phyloP scores from a whole-genome alignment of 257 asterid species.

The Solanum habrochaites region DNA sequence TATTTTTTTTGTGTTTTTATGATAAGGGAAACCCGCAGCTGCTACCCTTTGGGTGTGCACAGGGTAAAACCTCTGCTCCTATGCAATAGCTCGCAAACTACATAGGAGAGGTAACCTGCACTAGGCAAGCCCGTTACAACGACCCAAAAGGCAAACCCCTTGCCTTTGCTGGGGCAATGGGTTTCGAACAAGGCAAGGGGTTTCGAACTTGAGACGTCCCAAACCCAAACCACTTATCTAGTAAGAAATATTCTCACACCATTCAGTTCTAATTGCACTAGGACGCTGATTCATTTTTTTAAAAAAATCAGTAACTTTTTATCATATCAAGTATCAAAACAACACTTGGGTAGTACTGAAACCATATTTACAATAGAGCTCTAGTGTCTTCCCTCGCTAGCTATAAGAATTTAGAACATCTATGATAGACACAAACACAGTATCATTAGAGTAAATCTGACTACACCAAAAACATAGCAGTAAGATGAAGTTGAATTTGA shows the following conservation, averaged over 20 bases:
- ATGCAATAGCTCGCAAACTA: too few relatives aligned
- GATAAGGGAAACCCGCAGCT: too few relatives aligned
- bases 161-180: too few relatives aligned
- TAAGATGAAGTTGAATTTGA: background rate
- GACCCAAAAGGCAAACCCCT: too few relatives aligned
- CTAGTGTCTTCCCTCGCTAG: background rate
- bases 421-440: background rate
- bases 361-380: background rate
- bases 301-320: background rate
- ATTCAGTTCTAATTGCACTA: background rate
- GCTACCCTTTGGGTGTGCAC: too few relatives aligned
- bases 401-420: background rate
- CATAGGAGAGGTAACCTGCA: too few relatives aligned
- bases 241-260: background rate
- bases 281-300: background rate
- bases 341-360: background rate
- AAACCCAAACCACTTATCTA: background rate
- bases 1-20: background rate
- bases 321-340: background rate
- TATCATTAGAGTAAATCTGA: background rate
- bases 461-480: background rate
- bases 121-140: too few relatives aligned
- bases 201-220: too few relatives aligned
- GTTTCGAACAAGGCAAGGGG: too few relatives aligned
- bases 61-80: too few relatives aligned